Base-by-base conservation (phyloP, 306 rosid species). In the Citrullus colocynthis region DNA sequence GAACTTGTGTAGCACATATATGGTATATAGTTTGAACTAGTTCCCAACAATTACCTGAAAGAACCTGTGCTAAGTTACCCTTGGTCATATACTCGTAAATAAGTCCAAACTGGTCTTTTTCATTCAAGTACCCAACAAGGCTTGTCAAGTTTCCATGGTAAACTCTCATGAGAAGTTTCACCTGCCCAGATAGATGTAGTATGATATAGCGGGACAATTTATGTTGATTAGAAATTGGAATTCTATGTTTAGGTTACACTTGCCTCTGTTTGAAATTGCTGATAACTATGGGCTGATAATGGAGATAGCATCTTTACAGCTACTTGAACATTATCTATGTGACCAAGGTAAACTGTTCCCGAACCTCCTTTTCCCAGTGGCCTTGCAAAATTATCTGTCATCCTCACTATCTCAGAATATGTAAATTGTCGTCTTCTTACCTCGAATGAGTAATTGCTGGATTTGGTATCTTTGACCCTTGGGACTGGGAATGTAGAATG, bases 261-360 rank as follows among this genome's bases (percentile, higher is more conserved):
- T 81, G 70, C 91, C 93, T 89, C 89, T 15, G 83, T 76, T 72
- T 84, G 80, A 78, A 87, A 89, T 78, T 89, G 82, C 48, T 41
- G 76, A 59, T 59, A 73, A 20, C 81, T 82, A 57, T 34, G 49
- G 60, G 49, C 80, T 8, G 88, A 64, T 52, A 78, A 66, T 15
- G 79, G 45, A 20, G 84, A 74, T 51, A 87, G 83, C 80, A 85
- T 80, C 77, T 88, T 88, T 78, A 87, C 89, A 60, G 89, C 91
- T 16, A 86, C 90, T 82, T 85, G 86, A 14, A 86, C 74, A 12
- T 81, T 78, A 14, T 69, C 37, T 16, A 83, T 15, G 66, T 32
- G 18, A 85, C 28, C 59, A 32, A 58, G 88, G 74, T 85, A 88
- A 74, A 90, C 91, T 9, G 66, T 80, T 83, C 91, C 94, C 57